Percentiles rank a stretch among this genome's conserved stretches.
Conservation (phyloP, 805 yeast species). For the Jamesozyma hellenica region DNA sequence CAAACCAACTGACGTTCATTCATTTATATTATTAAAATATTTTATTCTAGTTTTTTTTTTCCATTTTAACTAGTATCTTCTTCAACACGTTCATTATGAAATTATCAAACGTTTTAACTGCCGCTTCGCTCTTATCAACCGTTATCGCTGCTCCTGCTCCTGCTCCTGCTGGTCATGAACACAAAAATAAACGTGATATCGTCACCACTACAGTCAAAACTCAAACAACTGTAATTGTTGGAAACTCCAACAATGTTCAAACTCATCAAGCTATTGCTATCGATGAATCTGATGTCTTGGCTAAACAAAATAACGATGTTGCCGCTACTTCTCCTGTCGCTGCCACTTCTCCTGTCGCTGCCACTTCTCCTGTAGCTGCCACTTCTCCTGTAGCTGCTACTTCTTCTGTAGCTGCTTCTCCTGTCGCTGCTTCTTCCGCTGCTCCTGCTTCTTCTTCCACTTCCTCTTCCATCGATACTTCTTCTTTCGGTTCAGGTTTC, state of each 20-base stretch:
- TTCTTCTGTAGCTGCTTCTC: constrained; percentile 19
- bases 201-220: constrained; percentile 43
- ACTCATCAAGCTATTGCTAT: constrained; percentile 10
- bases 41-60: not conserved
- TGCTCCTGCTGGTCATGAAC: constrained; percentile 56
- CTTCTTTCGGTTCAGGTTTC: constrained; percentile 37
- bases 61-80: too few species aligned
- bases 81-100: constrained; percentile 33
- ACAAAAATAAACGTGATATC: constrained; percentile 39
- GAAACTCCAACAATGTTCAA: constrained; percentile 11
- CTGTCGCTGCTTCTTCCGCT: constrained; percentile 24
- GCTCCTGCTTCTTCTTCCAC: constrained; percentile 28
- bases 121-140: constrained; percentile 35
- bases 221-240: constrained; percentile 29
- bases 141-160: constrained; percentile 42
- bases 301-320: constrained; percentile 11
- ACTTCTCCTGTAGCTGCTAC: constrained; percentile 28
- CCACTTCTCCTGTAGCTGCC: constrained; percentile 12
- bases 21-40: not conserved
- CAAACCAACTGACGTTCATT: not conserved
- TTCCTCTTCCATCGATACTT: constrained; percentile 26
- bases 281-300: constrained; percentile 5
- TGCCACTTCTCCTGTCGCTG: constrained; percentile 22
- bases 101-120: constrained; percentile 38
- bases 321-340: constrained; percentile 16